A percentile compares a stretch with the other conserved stretches of the same genome.
These are phyloP conservation scores for Cubamyces lactineus DNA, from an alignment of 768 basidiomycete species.

Conservation along the genomic window DNA sequence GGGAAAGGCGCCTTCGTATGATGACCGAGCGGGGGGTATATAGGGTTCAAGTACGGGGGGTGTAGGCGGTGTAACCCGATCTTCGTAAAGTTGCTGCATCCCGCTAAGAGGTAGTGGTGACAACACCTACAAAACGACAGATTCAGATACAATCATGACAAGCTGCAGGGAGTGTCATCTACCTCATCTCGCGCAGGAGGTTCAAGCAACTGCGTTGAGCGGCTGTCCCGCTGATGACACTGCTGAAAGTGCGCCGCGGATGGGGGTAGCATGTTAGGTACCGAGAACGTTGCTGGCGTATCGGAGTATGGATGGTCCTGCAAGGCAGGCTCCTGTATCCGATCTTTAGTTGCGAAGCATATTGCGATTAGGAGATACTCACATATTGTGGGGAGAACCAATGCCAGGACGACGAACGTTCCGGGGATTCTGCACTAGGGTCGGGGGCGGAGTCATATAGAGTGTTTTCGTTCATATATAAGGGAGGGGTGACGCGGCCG, in stretches of 20 bases:
- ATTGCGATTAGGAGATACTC: not conserved
- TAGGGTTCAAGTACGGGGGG: not conserved
- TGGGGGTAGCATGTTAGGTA: not conserved
- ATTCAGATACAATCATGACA: not conserved
- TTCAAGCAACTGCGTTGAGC: not conserved
- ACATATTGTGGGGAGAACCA: not conserved
- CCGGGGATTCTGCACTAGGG: not conserved
- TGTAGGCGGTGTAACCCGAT: not conserved
- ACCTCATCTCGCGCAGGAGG: not conserved
- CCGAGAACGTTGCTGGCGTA: not conserved
- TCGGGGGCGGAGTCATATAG: not conserved
- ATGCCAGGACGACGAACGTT: not conserved
- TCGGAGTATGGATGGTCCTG: not conserved
- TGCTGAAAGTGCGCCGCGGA: not conserved
- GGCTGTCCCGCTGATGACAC: not conserved
- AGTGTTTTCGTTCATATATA: conserved; percentile 9
- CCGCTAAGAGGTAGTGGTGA: conserved; percentile 8
- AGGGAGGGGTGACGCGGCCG: conserved; percentile 6
- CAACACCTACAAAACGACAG: not conserved
- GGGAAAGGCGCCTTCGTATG: not conserved
- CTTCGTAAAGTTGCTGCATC: conserved; percentile 3
- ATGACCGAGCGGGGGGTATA: not conserved
- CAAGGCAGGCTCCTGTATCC: not conserved
- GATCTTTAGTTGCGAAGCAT: not conserved
- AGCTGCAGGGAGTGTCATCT: not conserved